These are phyloP conservation scores for Stemphylium vesicarium DNA, from an alignment of 2,329 filamentous ascomycete species.

Conservation along the genomic window DNA sequence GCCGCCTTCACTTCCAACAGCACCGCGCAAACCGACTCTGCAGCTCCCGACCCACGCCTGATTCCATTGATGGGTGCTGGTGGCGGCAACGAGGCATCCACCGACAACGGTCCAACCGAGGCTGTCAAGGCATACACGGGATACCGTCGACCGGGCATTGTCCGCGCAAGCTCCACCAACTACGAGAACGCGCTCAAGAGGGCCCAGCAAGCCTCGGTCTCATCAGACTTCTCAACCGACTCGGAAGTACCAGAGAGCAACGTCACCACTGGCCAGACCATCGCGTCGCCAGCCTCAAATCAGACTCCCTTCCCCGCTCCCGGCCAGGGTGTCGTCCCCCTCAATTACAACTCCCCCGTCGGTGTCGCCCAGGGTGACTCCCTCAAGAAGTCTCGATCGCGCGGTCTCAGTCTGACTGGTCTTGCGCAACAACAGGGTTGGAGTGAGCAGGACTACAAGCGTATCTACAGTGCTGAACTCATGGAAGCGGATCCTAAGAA, in stretches of 20 bases:
- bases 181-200: slow-evolving; percentile 38
- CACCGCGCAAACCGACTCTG: slow-evolving; percentile 42
- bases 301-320: slow-evolving; percentile 33
- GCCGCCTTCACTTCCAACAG: slow-evolving; percentile 42
- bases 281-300: slow-evolving; percentile 25
- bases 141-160: slow-evolving; percentile 31
- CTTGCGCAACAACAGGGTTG: slow-evolving; percentile 43
- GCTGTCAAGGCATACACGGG: slow-evolving; percentile 33
- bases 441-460: slow-evolving; percentile 46
- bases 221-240: slow-evolving; percentile 31
- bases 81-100: slow-evolving; percentile 4
- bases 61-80: slow-evolving; percentile 7
- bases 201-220: slow-evolving; percentile 30
- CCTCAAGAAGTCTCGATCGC: slow-evolving; percentile 37
- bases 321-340: slow-evolving; percentile 43
- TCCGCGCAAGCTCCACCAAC: slow-evolving; percentile 39
- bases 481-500: slow-evolving; percentile 30
- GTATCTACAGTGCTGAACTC: slow-evolving; percentile 35
- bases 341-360: slow-evolving; percentile 32
- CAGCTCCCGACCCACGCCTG: slow-evolving; percentile 38
- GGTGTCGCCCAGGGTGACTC: slow-evolving; percentile 31
- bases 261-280: slow-evolving; percentile 18
- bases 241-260: slow-evolving; percentile 15
- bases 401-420: slow-evolving; percentile 38
- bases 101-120: slow-evolving; percentile 24